These are phyloP conservation scores for Sporothrix curviconia DNA, from an alignment of 2,329 filamentous ascomycete species.

Conservation along the genomic window DNA sequence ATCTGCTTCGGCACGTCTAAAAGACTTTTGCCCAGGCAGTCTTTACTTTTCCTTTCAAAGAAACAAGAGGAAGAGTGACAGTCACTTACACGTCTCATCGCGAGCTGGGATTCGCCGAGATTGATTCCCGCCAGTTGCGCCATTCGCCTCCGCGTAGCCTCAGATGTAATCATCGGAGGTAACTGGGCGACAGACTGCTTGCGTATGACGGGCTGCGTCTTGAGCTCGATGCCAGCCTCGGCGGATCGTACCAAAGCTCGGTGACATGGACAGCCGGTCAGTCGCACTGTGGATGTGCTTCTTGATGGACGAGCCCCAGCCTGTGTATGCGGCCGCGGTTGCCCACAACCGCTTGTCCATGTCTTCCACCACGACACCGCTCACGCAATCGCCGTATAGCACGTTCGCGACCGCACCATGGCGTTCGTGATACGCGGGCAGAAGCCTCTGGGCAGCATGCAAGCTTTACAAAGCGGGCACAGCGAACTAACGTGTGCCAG, in stretches of 20 bases:
- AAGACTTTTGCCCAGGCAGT: not conserved
- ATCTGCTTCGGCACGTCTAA: not conserved
- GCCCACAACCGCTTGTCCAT: slow-evolving; percentile 22
- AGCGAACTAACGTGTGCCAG: slow-evolving; percentile 72
- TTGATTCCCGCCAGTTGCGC: slow-evolving; percentile 24
- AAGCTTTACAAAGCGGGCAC: slow-evolving; percentile 85
- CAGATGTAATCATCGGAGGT: not conserved
- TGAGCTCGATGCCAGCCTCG: slow-evolving; percentile 19
- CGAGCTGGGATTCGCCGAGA: slow-evolving; percentile 18
- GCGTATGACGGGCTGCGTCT: slow-evolving; percentile 6
- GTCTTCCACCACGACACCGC: slow-evolving; percentile 41
- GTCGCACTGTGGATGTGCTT: slow-evolving; percentile 18
- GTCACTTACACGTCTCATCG: slow-evolving; percentile 6
- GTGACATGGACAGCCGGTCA: slow-evolving; percentile 3
- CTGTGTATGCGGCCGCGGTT: slow-evolving; percentile 11
- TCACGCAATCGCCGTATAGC: slow-evolving; percentile 57
- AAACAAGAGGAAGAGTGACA: too few relatives aligned
- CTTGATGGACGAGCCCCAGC: slow-evolving; percentile 21
- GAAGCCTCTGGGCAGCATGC: slow-evolving; percentile 63
- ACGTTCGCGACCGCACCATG: slow-evolving; percentile 78
- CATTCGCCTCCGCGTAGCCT: slow-evolving; percentile 24
- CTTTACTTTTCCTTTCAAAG: slow-evolving; percentile 1
- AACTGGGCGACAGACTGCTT: not conserved
- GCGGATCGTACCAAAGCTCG: slow-evolving; percentile 1
- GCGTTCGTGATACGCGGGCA: slow-evolving; percentile 70